Percentiles rank a stretch among this genome's conserved stretches.
Conservation (phyloP, 352 stramenopile species). For the Elongisporangium prolatum region DNA sequence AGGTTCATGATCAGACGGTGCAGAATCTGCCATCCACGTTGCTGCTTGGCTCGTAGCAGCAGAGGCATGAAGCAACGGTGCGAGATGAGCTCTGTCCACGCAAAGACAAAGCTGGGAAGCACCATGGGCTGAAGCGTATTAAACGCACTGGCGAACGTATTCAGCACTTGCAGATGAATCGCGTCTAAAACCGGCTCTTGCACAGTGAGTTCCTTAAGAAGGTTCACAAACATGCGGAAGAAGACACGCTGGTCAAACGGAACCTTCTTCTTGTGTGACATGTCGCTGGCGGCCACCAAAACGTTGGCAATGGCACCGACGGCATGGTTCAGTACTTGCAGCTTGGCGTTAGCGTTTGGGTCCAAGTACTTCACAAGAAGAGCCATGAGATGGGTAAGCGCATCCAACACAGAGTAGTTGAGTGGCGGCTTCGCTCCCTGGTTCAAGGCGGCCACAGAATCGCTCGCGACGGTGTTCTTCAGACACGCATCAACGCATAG, state of each 20-base stretch:
- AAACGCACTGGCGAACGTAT: constrained; percentile 96
- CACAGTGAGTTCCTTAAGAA: constrained; percentile 96
- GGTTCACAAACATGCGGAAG: constrained; percentile 97
- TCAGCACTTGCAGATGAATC: constrained; percentile 94
- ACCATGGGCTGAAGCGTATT: constrained; percentile 95
- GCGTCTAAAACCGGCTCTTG: constrained; percentile 92
- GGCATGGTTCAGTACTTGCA: constrained; percentile 94
- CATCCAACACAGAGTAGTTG: constrained; percentile 95
- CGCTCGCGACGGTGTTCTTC: constrained; percentile 75
- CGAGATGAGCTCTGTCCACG: constrained; percentile 98
- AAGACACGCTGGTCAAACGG: constrained; percentile 98
- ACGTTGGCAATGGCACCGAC: constrained; percentile 93
- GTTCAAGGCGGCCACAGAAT: constrained; percentile 28
- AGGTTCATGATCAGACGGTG: constrained; percentile 97
- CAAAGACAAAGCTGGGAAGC: constrained; percentile 97
- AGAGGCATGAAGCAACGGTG: constrained; percentile 98
- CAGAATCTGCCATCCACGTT: constrained; percentile 96
- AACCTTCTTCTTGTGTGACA: constrained; percentile 79
- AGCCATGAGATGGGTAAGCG: constrained; percentile 95
- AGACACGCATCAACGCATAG: constrained; percentile 96
- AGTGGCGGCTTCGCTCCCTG: constrained; percentile 44
- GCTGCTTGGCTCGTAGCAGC: constrained; percentile 90
- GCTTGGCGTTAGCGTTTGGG: constrained; percentile 59
- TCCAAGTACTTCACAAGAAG: constrained; percentile 95
- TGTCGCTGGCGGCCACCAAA: constrained; percentile 86